These are phyloP conservation scores for Leccinum aurantiacum DNA, from an alignment of 768 basidiomycete species.

Conservation along the genomic window DNA sequence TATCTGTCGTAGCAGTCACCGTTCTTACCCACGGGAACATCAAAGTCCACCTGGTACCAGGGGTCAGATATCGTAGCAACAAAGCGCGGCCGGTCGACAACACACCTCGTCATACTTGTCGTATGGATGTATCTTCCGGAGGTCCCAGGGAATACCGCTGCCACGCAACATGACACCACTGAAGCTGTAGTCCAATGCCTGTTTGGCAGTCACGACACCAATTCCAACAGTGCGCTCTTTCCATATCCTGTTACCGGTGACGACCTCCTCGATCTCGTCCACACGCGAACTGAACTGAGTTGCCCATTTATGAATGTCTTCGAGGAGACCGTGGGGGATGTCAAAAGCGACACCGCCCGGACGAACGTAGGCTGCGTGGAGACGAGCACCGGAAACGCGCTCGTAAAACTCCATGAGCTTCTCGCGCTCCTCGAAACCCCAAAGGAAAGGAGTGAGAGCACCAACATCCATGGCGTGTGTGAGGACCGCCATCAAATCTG, in stretches of 20 bases:
- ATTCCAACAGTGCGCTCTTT: constrained; percentile 91
- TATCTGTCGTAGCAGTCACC: constrained; percentile 99
- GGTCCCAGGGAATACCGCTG: constrained; percentile 92
- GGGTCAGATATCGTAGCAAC: not conserved
- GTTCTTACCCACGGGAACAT: constrained; percentile 93
- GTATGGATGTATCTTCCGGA: constrained; percentile 89
- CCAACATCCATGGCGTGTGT: constrained; percentile 98
- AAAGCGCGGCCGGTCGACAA: not conserved
- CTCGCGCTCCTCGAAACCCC: constrained; percentile 99
- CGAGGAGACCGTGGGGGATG: constrained; percentile 95
- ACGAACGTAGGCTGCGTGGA: constrained; percentile 97
- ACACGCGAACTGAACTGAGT: constrained; percentile 90
- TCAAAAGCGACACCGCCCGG: constrained; percentile 98
- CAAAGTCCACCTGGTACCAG: constrained; percentile 79
- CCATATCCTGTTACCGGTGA: constrained; percentile 98
- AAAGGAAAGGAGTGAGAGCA: constrained; percentile 96
- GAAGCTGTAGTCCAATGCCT: constrained; percentile 91
- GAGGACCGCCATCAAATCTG: constrained; percentile 95
- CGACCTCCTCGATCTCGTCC: constrained; percentile 97
- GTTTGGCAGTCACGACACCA: constrained; percentile 86
- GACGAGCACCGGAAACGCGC: constrained; percentile 94
- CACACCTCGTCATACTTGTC: constrained; percentile 92
- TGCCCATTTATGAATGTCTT: constrained; percentile 98
- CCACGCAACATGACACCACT: constrained; percentile 97
- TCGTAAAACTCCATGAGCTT: constrained; percentile 99